phyloP scores from a whole-genome alignment of 2,329 filamentous ascomycete genomes.

The Dothideomycetes sp. region DNA sequence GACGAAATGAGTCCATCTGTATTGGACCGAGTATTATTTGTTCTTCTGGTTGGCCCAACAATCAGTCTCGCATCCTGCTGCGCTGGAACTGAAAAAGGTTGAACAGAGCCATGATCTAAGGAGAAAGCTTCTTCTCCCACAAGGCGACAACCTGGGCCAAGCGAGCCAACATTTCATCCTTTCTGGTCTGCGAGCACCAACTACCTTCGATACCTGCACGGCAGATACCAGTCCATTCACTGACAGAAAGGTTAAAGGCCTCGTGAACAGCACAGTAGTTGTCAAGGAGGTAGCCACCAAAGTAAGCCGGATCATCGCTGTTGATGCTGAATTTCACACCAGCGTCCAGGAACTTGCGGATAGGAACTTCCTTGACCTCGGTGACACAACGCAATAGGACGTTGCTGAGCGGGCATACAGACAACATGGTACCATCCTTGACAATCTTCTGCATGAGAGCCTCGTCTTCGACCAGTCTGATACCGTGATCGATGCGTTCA shows the following conservation, averaged over 20 bases:
- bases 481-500: conserved; percentile 66
- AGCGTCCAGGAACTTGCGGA: conserved; percentile 53
- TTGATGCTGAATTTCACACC: conserved; percentile 64
- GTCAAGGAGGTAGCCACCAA: conserved; percentile 64
- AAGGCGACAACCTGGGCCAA: conserved; percentile 4
- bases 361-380: conserved; percentile 48
- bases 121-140: conserved; percentile 5
- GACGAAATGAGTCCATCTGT: too few relatives aligned
- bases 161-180: conserved; percentile 43
- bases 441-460: conserved; percentile 51
- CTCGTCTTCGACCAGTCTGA: conserved; percentile 53
- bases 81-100: too few relatives aligned
- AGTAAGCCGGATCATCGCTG: conserved; percentile 67
- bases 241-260: conserved; percentile 51
- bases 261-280: conserved; percentile 71
- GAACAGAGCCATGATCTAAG: too few relatives aligned
- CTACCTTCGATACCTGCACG: conserved; percentile 55
- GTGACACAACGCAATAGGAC: conserved; percentile 51
- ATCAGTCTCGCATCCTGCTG: too few relatives aligned
- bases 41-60: too few relatives aligned
- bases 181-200: conserved; percentile 58
- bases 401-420: conserved; percentile 67
- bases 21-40: too few relatives aligned
- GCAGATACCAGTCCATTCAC: conserved; percentile 60
- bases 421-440: conserved; percentile 50